Base-by-base conservation (phyloP, 2,329 filamentous ascomycete genomes). In the Capronia coronata region DNA sequence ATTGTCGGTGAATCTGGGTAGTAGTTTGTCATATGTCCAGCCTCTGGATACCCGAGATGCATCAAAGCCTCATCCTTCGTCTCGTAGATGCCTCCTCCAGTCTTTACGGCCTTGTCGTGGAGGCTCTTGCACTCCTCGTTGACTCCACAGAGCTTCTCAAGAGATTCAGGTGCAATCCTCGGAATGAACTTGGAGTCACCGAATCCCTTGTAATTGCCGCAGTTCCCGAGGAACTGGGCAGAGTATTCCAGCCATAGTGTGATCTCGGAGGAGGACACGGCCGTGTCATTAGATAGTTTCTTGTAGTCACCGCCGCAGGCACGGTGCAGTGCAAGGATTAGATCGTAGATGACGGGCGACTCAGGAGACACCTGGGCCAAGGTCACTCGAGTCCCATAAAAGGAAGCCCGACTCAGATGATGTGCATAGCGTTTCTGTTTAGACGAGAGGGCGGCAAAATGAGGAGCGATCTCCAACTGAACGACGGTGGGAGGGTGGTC, bases 401-500 rank as follows among this genome's bases (percentile, higher is more conserved):
- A 87, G 5, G 86, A 80, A 52, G 86, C 86, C 65, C 85, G 89
- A 59, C 44, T 51, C 65, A 94, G 87, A 65, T 84, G 89, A 71
- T 96, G 90, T 57, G 90, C 86, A 75, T 96, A 96, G 64, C 86
- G 83, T 73, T 91, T 89, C 72, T 94, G 81, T 65, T 85, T 68
- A 49, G 72, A 66, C 30, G 68, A 68, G 38, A 75, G 62, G 5
- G 68, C 80, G 48, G 91, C 85, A 62, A 97, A 98, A 70, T 97
- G 91, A 65, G 88, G 86, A 71, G 88, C 88, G 67, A 97, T 93
- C 67, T 88, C 84, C 43, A 98, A 79, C 41, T 84, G 82, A 51
- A 96, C 91, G 49, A 96, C 81, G 42, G 83, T 86, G 1, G 93
- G 93, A 39, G 93, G 93, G 57, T 84, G 83, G 69, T 98, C 93